Conservation (phyloP, 2,329 filamentous ascomycete genomes). For the Sclerotinia minor region DNA sequence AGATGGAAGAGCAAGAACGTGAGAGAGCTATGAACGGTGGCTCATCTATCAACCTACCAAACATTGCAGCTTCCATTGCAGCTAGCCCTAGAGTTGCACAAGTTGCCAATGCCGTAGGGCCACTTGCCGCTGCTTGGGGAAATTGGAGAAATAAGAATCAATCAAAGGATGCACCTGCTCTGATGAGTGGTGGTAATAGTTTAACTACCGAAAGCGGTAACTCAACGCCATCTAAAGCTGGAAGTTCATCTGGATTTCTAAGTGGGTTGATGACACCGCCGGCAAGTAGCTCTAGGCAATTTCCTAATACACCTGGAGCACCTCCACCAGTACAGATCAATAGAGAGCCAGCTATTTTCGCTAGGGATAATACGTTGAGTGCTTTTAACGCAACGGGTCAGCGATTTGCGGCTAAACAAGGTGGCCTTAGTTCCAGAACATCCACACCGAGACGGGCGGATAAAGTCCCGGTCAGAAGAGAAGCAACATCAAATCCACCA, state of each 20-base stretch:
- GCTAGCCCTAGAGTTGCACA: conserved; percentile 76
- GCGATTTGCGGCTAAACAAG: conserved; percentile 54
- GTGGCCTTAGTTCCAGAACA: conserved; percentile 31
- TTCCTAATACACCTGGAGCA: conserved; percentile 15
- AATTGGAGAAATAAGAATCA: conserved; percentile 72
- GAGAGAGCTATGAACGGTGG: conserved; percentile 77
- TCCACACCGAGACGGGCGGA: conserved; percentile 45
- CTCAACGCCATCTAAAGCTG: conserved; percentile 34
- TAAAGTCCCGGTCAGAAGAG: conserved; percentile 44
- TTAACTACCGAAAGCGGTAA: conserved; percentile 29
- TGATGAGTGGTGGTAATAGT: conserved; percentile 29
- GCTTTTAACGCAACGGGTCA: conserved; percentile 62
- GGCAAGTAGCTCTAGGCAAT: conserved; percentile 51
- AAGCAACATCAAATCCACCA: conserved; percentile 53
- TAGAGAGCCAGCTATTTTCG: conserved; percentile 47
- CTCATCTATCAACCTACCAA: conserved; percentile 67
- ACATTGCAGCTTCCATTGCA: conserved; percentile 69
- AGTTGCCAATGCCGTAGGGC: conserved; percentile 77
- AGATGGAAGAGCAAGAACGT: conserved; percentile 97
- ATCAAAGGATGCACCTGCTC: conserved; percentile 43
- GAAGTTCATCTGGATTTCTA: conserved; percentile 59
- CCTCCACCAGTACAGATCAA: conserved; percentile 41
- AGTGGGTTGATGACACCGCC: conserved; percentile 90
- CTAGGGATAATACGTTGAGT: conserved; percentile 42
- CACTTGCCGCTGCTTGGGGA: conserved; percentile 86